Base-by-base conservation (phyloP, 140 eudicot species). In the Anethum foeniculum region DNA sequence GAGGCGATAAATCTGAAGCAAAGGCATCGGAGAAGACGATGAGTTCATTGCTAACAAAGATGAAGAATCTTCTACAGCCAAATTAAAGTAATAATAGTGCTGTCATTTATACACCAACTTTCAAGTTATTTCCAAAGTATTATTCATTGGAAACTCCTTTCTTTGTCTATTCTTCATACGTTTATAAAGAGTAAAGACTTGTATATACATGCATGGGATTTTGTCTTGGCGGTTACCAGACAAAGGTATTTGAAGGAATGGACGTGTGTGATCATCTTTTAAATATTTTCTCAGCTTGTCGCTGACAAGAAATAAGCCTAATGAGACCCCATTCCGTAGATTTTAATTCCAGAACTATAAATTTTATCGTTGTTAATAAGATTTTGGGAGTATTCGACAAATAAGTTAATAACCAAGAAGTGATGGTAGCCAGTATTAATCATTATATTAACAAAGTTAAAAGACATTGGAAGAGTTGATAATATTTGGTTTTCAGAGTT, bases 21-120 rank as follows among this genome's bases (percentile, higher is more conserved):
- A n/a, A 77, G 44, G 68, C 88, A 88, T 87, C 84, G 93, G 87
- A 85, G 84, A 88, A 85, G 90, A 87, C 93, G 74, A 87, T 80
- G 88, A 72, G 28, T 71, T 77, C 79, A 84, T 58, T 80, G 82
- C 80, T 75, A 49, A 58, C 46, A 46, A 84, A 81, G 86, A 84
- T 84, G 79, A 54, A 82, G 28, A 81, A n/a, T 80, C 80, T 62
- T 28, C 65, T 80, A 79, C 86, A 75, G 84, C 81, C 80, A 81
- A 81, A 78, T 58, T 83, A 28, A 80, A 54, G 32, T 58, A 71
- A 79, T 16, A 75, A 39, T 38, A 62, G n/a, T 21, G 32, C 3
- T n/a, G 18, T 44, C 56, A 43, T 46, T 27, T 39, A 74, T 11
- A 75, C 27, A 41, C 80, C 34, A 41, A 86, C 25, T 30, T 56